Evolutionary conservation across 169 alveolate species (phyloP).

Genomic region (Cryptosporidium andersoni): DNA sequence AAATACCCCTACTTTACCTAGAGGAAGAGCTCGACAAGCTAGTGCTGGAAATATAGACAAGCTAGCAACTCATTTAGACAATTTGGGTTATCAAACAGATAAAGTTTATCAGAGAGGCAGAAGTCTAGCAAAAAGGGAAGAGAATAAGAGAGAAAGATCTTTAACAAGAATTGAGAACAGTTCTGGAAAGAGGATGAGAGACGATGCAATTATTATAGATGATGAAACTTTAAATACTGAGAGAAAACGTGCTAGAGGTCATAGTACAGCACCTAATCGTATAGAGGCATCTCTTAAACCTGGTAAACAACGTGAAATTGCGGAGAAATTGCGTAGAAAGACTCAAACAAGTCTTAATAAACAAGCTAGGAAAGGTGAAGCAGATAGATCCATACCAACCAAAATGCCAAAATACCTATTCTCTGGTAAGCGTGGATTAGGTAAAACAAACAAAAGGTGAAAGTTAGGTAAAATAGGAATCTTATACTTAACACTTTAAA

Average conservation of each 20-base stretch:
- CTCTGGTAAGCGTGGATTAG: slow-evolving; percentile 96
- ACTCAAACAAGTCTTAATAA: slow-evolving; percentile 74
- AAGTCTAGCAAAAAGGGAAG: slow-evolving; percentile 44
- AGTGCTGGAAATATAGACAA: slow-evolving; percentile 43
- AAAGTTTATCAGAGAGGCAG: slow-evolving; percentile 57
- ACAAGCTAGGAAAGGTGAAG: slow-evolving; percentile 85
- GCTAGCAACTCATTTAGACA: slow-evolving; percentile 50
- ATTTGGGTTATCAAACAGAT: slow-evolving; percentile 31
- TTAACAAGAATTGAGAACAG: slow-evolving; percentile 46
- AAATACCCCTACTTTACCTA: slow-evolving; percentile 55
- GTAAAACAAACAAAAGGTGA: slow-evolving; percentile 92
- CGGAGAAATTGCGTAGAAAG: slow-evolving; percentile 71
- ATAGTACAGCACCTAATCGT: slow-evolving; percentile 57
- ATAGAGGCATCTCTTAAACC: slow-evolving; percentile 66
- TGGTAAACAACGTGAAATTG: slow-evolving; percentile 74
- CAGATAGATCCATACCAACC: slow-evolving; percentile 87
- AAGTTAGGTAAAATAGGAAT: slow-evolving; percentile 9
- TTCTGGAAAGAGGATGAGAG: slow-evolving; percentile 4
- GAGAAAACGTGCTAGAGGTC: slow-evolving; percentile 71
- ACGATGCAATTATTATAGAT: slow-evolving; percentile 18
- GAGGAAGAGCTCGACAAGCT: slow-evolving; percentile 61
- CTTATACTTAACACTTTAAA: neutral
- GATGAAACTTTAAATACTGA: slow-evolving; percentile 17
- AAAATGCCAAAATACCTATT: slow-evolving; percentile 93
- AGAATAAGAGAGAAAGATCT: slow-evolving; percentile 61